Base-by-base conservation (phyloP, 108 stramenopile species). In the Nannochloropsis salina region DNA sequence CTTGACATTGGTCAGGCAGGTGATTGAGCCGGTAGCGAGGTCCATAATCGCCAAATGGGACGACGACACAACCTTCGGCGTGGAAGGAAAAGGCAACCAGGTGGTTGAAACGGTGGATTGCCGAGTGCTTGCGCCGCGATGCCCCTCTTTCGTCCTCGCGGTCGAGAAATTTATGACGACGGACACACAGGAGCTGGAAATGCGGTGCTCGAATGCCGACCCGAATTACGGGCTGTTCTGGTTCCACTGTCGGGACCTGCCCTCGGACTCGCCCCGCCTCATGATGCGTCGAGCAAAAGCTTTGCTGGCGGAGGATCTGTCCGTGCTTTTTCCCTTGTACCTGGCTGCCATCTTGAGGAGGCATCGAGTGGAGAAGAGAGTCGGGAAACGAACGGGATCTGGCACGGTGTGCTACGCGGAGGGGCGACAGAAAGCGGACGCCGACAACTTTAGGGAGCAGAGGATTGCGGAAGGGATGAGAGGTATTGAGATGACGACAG, bases 211-310 rank as follows among this genome's bases (percentile, higher is more conserved):
- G 21, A 98, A 97, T 86, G 98, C 98, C 8, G 97, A 98, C 85
- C 98, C 98, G 8, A 99, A 99, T 89, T 99, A 99, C 90, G 98
- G 98, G 8, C 92, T 93, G 79, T 83, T 97, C 85, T 98, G 97
- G 96, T 96, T 98, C 88, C 93, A 93, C 83, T 97, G 96, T 85
- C 93, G 97, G 42, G 85, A 90, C 20, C 89, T 90, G 18, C 94
- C 96, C 42, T 92, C 91, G 44, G 96, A 96, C 82, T 94, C 96
- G 5, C 94, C 98, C 21, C 61, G 61, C 20, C n/a, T 74, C 3
- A n/a, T 74, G 6, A n/a, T 74, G 6, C 15, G 61, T 15, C 15
- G 61, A 74, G 61, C 61, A 15, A 74, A 74, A 8, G 74, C 41
- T 9, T 6, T 31, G 81, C 81, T 41, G 81, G 41, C 40, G 22